These are phyloP conservation scores for Coniophora puteana DNA, from an alignment of 1,284 basidiomycete genomes.

Conservation along the genomic window DNA sequence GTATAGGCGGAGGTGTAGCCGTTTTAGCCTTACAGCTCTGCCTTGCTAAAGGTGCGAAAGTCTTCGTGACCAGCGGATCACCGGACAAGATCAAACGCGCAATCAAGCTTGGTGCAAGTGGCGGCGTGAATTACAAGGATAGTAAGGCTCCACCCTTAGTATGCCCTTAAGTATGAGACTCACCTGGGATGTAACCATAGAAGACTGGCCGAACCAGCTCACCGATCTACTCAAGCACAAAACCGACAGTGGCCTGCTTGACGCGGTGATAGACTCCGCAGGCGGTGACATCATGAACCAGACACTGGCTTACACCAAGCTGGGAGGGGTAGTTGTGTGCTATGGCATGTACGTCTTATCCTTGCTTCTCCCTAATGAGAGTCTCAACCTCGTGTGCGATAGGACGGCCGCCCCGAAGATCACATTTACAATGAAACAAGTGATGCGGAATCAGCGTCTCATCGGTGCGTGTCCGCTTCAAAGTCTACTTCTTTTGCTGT, in stretches of 20 bases:
- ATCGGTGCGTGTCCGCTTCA: slow-evolving; percentile 47
- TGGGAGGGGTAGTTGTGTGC: slow-evolving; percentile 71
- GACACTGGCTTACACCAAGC: slow-evolving; percentile 55
- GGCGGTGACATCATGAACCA: slow-evolving; percentile 75
- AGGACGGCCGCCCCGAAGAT: slow-evolving; percentile 69
- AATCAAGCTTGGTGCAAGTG: slow-evolving; percentile 68
- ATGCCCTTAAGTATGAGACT: neutral
- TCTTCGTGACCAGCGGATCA: slow-evolving; percentile 80
- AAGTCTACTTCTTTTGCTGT: slow-evolving; percentile 1
- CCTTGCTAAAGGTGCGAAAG: slow-evolving; percentile 72
- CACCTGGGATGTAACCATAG: slow-evolving; percentile 29
- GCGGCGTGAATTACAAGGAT: slow-evolving; percentile 73
- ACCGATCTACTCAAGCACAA: slow-evolving; percentile 43
- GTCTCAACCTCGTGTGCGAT: slow-evolving; percentile 10
- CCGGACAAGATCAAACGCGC: slow-evolving; percentile 71
- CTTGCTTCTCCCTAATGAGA: slow-evolving; percentile 9
- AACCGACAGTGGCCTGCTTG: slow-evolving; percentile 37
- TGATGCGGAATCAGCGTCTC: slow-evolving; percentile 74
- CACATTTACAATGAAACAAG: slow-evolving; percentile 75
- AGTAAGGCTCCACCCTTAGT: slow-evolving; percentile 33
- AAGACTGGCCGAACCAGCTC: slow-evolving; percentile 63
- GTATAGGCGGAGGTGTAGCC: slow-evolving; percentile 83
- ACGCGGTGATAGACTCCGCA: slow-evolving; percentile 78
- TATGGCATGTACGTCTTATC: slow-evolving; percentile 66
- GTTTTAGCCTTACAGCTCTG: slow-evolving; percentile 75